Evolutionary conservation across 2,329 filamentous ascomycete genomes (phyloP).

Genomic region (Exophiala lecanii-corni): DNA sequence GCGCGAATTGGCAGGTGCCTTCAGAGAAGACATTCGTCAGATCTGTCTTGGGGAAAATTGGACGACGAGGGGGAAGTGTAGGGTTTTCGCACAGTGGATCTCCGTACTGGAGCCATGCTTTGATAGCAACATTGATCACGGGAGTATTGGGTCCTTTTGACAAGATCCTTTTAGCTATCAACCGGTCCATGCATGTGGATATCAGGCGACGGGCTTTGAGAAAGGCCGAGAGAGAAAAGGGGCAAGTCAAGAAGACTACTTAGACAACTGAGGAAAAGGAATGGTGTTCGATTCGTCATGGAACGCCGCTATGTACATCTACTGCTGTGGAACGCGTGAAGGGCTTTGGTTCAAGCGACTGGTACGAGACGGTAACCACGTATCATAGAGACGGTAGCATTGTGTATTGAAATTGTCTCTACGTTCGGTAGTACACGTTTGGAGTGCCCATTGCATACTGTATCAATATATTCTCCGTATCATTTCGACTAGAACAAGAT

Average conservation of each 20-base stretch:
- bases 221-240: slow-evolving; percentile 59
- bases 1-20: slow-evolving; percentile 71
- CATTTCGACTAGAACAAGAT: no score
- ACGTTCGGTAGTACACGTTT: no score
- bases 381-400: no score
- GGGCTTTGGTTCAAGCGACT: no score
- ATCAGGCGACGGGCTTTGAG: slow-evolving; percentile 77
- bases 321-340: no score
- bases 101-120: slow-evolving; percentile 85
- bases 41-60: slow-evolving; percentile 73
- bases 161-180: slow-evolving; percentile 54
- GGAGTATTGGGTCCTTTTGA: slow-evolving; percentile 55
- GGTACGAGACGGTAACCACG: no score
- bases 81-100: slow-evolving; percentile 78
- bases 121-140: slow-evolving; percentile 78
- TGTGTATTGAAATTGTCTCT: no score
- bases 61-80: slow-evolving; percentile 70
- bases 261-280: background rate
- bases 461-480: no score
- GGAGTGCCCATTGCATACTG: no score
- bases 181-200: slow-evolving; percentile 69
- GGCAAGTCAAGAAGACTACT: slow-evolving; percentile 20
- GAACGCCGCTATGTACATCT: no score
- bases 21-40: slow-evolving; percentile 78
- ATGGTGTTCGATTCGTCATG: no score